Base-by-base conservation (phyloP, 768 basidiomycete species). In the Termitomyces sp. region DNA sequence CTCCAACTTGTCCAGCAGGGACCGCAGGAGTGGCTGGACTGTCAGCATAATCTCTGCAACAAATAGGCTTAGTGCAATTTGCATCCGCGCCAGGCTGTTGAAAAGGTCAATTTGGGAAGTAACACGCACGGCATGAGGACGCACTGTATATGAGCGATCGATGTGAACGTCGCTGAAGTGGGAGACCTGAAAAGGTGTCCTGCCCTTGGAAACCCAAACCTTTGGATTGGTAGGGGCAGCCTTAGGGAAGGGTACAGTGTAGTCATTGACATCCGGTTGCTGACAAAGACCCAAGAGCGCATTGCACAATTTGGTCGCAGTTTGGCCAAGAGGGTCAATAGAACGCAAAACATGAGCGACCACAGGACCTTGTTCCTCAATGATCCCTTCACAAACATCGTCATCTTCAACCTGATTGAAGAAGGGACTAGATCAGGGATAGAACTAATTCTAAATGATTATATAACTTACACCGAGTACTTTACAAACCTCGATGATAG, bases 121-220 rank as follows among this genome's bases (percentile, higher is more conserved):
- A 14, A 5, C 31, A 16, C 4, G 49, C 50, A 44, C 36, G 37
- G 44, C 16, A 44, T 5, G 7, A 14, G 14, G 10, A 62, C 77
- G 54, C 60, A 83, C 83, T 22, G 72, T 69, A 62, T 86, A 86
- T 7, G 74, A 62, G 31, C 82, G 71, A 62, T 86, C 85, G 36
- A 87, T 80, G 61, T 87, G 85, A 5, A 80, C 79, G 64, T 86
- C 85, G 62, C 81, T 83, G 65, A 87, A 78, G 64, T 87, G 85
- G 0, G 78, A 77, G 7, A 85, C 80, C 60, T 81, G 76, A 64
- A 85, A 78, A 1, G 83, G 78, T 22, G 69, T 24, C 48, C 71
- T 72, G 5, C 79, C 76, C 1, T 64, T 66, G 4, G 77, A 77
- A 4, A 55, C 61, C 57, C 72, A 74, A 1, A 57, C 58, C 46